Evolutionary conservation across 345 rosid genomes (phyloP), one percentile per base, ranked within the genome.

Genomic region (Ceriops zippeliana): DNA sequence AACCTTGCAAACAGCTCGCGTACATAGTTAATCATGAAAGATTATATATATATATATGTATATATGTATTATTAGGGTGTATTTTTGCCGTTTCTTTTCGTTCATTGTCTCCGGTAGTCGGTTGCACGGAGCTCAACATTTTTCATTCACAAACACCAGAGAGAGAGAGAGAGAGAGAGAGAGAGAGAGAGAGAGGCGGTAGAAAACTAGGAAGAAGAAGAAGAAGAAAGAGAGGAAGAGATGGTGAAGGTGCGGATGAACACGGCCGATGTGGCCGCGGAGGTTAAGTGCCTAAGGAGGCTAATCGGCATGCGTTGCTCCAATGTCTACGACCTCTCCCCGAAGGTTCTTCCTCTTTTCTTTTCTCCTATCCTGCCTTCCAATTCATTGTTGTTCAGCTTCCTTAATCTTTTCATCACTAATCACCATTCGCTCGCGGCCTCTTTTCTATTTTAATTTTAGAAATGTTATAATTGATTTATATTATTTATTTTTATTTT

Each of bases 171-270:
- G 38, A 7, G 47, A 2, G 47, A 38, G 47, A 38, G 47, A 10
- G 47, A 38, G 42, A 35, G 24, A 52, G 60, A 52, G 27, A 7
- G 26, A 4, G 11, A 3, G 30, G 6, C 26, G 7, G 21, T 57
- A 4, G 24, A 52, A 65, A 47, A 70, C 67, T 37, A 1, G 5
- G 58, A 49, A n/a, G 16, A 35, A 31, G 58, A 13, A 38, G 38
- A 3, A 28, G 30, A 3, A 28, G 30, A 2, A 37, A 9, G 11
- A 24, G 58, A 24, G 58, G 16, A 13, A 63, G 32, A 52, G 15
- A 93, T 91, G 99, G 99, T 90, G 92, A 95, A 95, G 85, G 96
- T 92, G 38, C 93, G 98, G 15, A 86, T 95, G 96, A 95, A 90
- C 89, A 95, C 96, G 85, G 99, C 98, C 73, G 98, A 92, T 71